Base-by-base conservation (phyloP, 2,329 filamentous ascomycete species). In the Nigrospora sphaerica region DNA sequence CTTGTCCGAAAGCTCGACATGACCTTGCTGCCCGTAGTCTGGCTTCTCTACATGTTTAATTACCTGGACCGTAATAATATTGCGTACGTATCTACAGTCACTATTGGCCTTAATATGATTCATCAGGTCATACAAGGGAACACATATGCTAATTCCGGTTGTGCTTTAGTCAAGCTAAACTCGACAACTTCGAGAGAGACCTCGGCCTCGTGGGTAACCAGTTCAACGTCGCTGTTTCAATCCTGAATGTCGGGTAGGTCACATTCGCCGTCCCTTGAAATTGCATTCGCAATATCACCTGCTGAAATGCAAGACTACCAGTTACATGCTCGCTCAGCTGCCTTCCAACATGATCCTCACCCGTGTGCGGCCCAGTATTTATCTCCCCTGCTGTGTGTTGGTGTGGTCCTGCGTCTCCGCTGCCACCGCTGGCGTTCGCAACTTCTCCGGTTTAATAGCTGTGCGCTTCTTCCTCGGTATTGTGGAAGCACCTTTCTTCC, bases 31-130 rank as follows among this genome's bases (percentile, higher is more conserved):
- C 46, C 37, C 16, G 44, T 43, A 7, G 12, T 44, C 10, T 43
- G 40, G 45, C 19, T 37, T n/a, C 37, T 47, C 40, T 40, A 42
- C 43, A 65, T 60, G 9, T 61, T 72, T 35, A 71, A 67, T 51
- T 72, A 72, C 55, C 60, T 73, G 35, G 69, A 72, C 50, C 61
- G 69, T 45, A 71, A 69, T 12, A 73, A 72, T 52, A 68, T 73
- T 42, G 69, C 67, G 33, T n/a, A n/a, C n/a, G n/a, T n/a, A n/a
- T n/a, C n/a, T n/a, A n/a, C n/a, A n/a, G n/a, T n/a, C n/a, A n/a
- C n/a, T n/a, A n/a, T n/a, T n/a, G n/a, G n/a, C n/a, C n/a, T n/a
- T n/a, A n/a, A n/a, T n/a, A n/a, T n/a, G n/a, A n/a, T n/a, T n/a
- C n/a, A n/a, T n/a, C n/a, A n/a, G n/a, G n/a, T n/a, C n/a, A n/a